Evolutionary conservation across 2,329 filamentous ascomycete genomes (phyloP).

Genomic region (Epichloe baconii): DNA sequence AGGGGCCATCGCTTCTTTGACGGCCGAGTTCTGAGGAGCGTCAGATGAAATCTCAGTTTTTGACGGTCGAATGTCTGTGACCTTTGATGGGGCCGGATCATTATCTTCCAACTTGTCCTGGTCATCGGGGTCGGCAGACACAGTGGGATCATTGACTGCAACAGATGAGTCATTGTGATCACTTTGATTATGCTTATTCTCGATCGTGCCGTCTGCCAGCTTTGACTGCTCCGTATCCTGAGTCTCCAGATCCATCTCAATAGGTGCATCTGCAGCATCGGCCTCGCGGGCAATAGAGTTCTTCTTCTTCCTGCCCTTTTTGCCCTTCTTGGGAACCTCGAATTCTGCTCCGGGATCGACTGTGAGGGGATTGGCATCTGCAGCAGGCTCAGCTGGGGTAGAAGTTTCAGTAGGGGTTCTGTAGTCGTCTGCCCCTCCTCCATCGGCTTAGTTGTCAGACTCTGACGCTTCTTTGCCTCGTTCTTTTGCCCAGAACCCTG

Average conservation of each 20-base stretch:
- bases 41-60: neutral
- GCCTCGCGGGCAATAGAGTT: conserved; percentile 5
- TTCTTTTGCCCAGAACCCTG: too few species aligned
- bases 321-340: conserved; percentile 4
- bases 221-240: neutral
- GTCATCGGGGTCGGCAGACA: neutral
- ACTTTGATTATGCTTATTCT: neutral
- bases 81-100: neutral
- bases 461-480: conserved; percentile 5
- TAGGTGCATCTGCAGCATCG: neutral
- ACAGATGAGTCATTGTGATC: neutral
- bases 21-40: neutral
- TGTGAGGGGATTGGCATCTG: neutral
- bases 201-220: neutral
- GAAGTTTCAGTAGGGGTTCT: neutral
- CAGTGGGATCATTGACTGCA: neutral
- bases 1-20: neutral
- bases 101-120: neutral
- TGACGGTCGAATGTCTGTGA: neutral
- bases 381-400: neutral
- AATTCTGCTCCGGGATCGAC: conserved; percentile 1
- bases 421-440: neutral
- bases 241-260: neutral
- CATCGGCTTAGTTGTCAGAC: neutral
- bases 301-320: conserved; percentile 10